Evolutionary conservation across 2,329 filamentous ascomycete species (phyloP).

Genomic region (Hymenoscyphus scutula): DNA sequence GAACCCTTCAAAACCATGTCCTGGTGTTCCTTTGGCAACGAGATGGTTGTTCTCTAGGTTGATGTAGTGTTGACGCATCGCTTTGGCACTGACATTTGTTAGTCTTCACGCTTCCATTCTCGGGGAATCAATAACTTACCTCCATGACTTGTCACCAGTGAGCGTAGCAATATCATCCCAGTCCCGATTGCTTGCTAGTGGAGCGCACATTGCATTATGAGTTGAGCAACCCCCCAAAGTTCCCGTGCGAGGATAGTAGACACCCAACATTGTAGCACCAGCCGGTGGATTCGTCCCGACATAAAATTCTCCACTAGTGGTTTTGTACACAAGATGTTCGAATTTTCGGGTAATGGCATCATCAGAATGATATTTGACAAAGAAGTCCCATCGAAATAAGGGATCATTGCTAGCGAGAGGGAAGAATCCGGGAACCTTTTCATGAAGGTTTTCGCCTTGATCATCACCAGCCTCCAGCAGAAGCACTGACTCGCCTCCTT

Average conservation of each 20-base stretch:
- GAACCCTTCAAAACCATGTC: constrained; percentile 33
- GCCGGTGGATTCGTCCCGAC: constrained; percentile 29
- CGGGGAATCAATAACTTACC: constrained; percentile 6
- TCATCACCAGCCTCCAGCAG: constrained; percentile 55
- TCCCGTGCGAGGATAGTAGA: constrained; percentile 34
- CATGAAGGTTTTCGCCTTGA: constrained; percentile 42
- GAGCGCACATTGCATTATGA: constrained; percentile 28
- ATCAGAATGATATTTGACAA: constrained; percentile 39
- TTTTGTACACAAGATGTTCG: constrained; percentile 39
- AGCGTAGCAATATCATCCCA: constrained; percentile 27
- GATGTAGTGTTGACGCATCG: constrained; percentile 44
- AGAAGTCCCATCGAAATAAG: constrained; percentile 50
- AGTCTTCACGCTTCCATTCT: neutral
- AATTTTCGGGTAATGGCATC: constrained; percentile 44
- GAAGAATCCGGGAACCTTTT: constrained; percentile 48
- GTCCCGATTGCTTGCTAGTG: constrained; percentile 25
- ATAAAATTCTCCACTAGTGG: constrained; percentile 26
- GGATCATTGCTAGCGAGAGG: constrained; percentile 47
- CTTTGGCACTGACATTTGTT: constrained; percentile 26
- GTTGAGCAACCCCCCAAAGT: constrained; percentile 33
- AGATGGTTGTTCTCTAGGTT: constrained; percentile 44
- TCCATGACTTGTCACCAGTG: constrained; percentile 30
- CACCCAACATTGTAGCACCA: constrained; percentile 28
- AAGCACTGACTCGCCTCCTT: constrained; percentile 51
- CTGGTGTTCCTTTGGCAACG: constrained; percentile 36